A percentile compares a stretch with the other conserved stretches of the same genome.
Evolutionary conservation across 2,329 filamentous ascomycete species (phyloP).

Genomic region (Cercospora zeina): DNA sequence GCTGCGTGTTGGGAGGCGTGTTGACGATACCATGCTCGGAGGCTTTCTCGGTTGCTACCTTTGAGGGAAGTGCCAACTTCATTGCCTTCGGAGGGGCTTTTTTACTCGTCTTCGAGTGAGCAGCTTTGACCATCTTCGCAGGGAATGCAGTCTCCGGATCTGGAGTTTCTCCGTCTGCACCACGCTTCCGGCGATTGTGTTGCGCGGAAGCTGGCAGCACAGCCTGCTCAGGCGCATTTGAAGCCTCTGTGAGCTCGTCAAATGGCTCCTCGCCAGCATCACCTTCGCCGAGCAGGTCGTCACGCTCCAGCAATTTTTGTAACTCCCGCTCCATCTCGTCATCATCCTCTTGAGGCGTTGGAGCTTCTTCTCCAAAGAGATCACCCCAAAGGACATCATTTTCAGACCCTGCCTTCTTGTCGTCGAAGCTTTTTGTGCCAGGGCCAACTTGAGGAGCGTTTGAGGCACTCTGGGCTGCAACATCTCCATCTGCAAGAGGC

Average conservation of each 20-base stretch:
- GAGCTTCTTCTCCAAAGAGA: not conserved
- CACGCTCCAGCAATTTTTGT: not conserved
- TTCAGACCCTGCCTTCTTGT: not conserved
- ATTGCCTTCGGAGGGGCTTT: not conserved
- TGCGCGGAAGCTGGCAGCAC: not conserved
- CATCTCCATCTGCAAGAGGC: not conserved
- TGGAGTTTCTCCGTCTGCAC: not conserved
- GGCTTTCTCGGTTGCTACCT: not conserved
- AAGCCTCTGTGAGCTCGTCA: not conserved
- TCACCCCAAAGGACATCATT: not conserved
- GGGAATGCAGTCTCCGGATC: not conserved
- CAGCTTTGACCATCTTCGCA: not conserved
- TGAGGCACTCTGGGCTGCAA: not conserved
- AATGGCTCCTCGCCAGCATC: not conserved
- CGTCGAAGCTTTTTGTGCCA: not conserved
- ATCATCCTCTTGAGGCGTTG: not conserved
- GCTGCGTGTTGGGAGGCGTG: not conserved
- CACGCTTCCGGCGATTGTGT: not conserved
- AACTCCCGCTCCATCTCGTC: not conserved
- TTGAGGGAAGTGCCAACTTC: constrained; percentile 2
- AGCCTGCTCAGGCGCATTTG: not conserved
- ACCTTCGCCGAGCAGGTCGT: not conserved
- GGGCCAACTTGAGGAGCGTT: not conserved
- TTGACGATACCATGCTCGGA: not conserved
- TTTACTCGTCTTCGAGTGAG: not conserved